Evolutionary conservation across 2,329 filamentous ascomycete genomes (phyloP), one percentile per base, ranked within the genome.

Genomic region (Pseudogymnoascus destructans): DNA sequence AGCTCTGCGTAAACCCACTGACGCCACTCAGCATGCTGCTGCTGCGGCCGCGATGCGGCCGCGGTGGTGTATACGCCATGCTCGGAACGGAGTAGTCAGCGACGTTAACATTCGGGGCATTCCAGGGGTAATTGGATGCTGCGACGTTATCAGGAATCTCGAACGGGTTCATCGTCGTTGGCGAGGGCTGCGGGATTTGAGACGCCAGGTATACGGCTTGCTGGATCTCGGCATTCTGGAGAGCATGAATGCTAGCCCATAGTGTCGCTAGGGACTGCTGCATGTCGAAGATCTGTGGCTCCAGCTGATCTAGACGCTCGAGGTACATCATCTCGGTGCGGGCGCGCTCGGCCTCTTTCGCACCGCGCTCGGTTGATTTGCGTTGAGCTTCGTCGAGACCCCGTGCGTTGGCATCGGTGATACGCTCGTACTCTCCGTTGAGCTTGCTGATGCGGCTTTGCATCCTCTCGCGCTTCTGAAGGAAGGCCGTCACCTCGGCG

Each of bases 391-490:
- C 70, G 54, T 70, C 66, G 10, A 69, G 60, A n/a, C 79, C 81
- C 57, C 77, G 75, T 1, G 81, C 76, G 65, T 83, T 83, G 64
- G 85, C 85, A 64, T 85, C 81, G 21, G 79, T 77, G 64, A 90
- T 83, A 64, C 83, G 82, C 59, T 83, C 81, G 64, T 86, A 78
- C 70, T 90, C 86, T 63, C 81, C 83, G 63, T 86, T 82, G 21
- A 89, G 81, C 73, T 88, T 88, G 67, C 78, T 77, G 64, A 87
- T 85, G 56, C 87, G 83, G 23, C 80, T 77, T 58, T 81, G 80
- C 40, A 89, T 82, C 72, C 87, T 87, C 73, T 88, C 87, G 55
- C 80, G 79, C 70, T 87, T 87, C 59, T 81, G 80, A 66, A 84
- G 78, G 27, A 85, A 73, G 62, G 77, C 77, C 17, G 75, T 73